Evolutionary conservation across 2,329 filamentous ascomycete genomes (phyloP), one percentile per base, ranked within the genome.

Genomic region (Apiospora hydei): DNA sequence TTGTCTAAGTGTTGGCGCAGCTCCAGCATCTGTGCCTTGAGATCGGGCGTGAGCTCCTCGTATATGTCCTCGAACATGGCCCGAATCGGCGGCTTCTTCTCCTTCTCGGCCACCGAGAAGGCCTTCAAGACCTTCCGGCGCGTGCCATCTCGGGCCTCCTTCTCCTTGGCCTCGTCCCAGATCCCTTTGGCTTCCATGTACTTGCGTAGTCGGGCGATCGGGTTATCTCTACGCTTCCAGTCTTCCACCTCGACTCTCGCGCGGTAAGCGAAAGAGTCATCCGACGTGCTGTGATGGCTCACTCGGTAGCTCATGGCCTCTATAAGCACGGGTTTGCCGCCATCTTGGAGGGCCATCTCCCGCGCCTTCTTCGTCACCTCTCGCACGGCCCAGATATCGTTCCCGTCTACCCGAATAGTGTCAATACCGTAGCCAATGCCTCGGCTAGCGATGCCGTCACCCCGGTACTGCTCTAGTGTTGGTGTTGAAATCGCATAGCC

Each of bases 221-320:
- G 95, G 78, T 98, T 98, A 79, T 98, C 95, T 16, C 95, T 87
- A 0, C 94, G 88, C 82, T 97, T 97, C 95, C 95, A 98, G 80
- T 97, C 94, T 80, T 98, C 94, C 82, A 99, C 96, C 80, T 99
- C 96, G 0, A 98, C 91, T 38, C 93, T 91, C 1, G 95, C 95
- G 11, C 96, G 93, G 84, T 99, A 99, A 0, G 96, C 96, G 79
- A 98, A 99, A 38, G 93, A 96, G 83, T 99, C 96, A 80, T 99
- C 96, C 0, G 93, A 96, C 0, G 96, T 99, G 82, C 94, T 98
- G 84, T 99, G 96, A 81, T 99, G 95, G 8, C 94, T 96, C 61
- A 98, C 95, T n/a, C 96, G 94, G 83, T 99, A 99, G 34, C 94
- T 96, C 94, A 99, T 97, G 71, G 95, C 95, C 83, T 99, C 96